These are phyloP conservation scores for Styphnolobium japonicum DNA, from an alignment of 306 rosid species.

Conservation along the genomic window DNA sequence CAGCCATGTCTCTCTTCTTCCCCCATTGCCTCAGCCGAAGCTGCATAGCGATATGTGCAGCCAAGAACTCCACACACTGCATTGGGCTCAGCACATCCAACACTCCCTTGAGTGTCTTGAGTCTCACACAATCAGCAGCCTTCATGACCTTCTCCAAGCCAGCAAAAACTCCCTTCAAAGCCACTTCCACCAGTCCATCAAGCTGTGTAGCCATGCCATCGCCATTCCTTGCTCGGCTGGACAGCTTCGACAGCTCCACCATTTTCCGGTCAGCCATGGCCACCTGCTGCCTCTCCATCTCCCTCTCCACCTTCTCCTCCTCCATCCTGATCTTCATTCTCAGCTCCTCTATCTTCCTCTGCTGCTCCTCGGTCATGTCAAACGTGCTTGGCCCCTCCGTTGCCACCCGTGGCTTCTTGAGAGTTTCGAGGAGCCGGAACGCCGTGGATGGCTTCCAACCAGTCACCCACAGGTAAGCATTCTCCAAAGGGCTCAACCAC, in stretches of 20 bases:
- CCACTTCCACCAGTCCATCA: conserved; percentile 37
- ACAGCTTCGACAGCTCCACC: conserved; percentile 39
- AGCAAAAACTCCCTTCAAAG: conserved; percentile 38
- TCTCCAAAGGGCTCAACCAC: conserved; percentile 34
- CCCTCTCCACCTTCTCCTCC: conserved; percentile 43
- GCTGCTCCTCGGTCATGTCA: conserved; percentile 8
- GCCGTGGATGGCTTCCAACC: conserved; percentile 34
- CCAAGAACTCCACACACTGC: conserved; percentile 67
- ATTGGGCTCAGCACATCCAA: conserved; percentile 60
- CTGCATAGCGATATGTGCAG: conserved; percentile 38
- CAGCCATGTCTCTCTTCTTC: conserved; percentile 15
- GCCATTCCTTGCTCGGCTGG: neutral
- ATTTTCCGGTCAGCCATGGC: conserved; percentile 57
- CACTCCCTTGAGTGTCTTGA: conserved; percentile 60
- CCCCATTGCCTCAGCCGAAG: conserved; percentile 50
- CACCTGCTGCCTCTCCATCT: conserved; percentile 40
- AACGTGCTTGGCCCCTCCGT: neutral
- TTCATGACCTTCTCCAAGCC: conserved; percentile 68
- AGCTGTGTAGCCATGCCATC: neutral
- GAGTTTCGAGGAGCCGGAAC: neutral
- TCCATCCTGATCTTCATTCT: conserved; percentile 28
- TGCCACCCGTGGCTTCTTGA: neutral
- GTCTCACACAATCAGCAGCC: conserved; percentile 74
- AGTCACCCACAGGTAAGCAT: conserved; percentile 20
- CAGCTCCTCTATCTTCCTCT: conserved; percentile 5